Base-by-base conservation (phyloP, 78 protist genomes). In the Monocercomonoides exilis region DNA sequence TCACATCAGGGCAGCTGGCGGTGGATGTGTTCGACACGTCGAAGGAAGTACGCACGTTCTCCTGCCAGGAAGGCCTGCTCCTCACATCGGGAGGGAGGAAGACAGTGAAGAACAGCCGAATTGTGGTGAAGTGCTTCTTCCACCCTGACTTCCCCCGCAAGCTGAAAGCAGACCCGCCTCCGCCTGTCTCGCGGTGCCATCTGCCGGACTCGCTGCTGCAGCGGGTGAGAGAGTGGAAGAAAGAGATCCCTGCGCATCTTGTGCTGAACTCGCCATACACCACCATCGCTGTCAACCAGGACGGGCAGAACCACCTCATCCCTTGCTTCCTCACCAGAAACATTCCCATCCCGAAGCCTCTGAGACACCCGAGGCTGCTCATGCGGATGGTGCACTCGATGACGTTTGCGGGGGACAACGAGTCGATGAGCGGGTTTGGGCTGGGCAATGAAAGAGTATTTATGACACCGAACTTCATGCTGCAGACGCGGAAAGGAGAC, bases 401-500 rank as follows among this genome's bases (percentile, higher is more conserved):
- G 77, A 3, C 86, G 41, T 87, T 64, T 29, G 89, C 45, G 29
- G n/a, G 43, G n/a, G 90, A 87, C 85, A 2, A 3, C 77, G 1
- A 1, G 35, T 3, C 90, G 1, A 81, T 87, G 44, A 33, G 43
- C 3, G 90, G 87, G 29, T 54, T 54, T 21, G 11, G 38, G 70
- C 11, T 54, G 70, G 70, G 38, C 11, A 21, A 54, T 21, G 21
- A 54, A 21, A 1, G 77, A 43, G 77, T 38, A 5, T 88, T 85
- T 82, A 63, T 5, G 38, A 32, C 79, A 36, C 90, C 90, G 42
- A 2, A 4, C 38, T 84, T 43, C 88, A 42, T 88, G 44, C 29
- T 88, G 86, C 42, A 3, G 46, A 5, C 84, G 43, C 44, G 38
- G 11, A 88, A 88, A 44, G 90, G 90, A 42, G 86, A 84, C 35